Conservation (phyloP, 345 rosid species). For the Acer campestre region DNA sequence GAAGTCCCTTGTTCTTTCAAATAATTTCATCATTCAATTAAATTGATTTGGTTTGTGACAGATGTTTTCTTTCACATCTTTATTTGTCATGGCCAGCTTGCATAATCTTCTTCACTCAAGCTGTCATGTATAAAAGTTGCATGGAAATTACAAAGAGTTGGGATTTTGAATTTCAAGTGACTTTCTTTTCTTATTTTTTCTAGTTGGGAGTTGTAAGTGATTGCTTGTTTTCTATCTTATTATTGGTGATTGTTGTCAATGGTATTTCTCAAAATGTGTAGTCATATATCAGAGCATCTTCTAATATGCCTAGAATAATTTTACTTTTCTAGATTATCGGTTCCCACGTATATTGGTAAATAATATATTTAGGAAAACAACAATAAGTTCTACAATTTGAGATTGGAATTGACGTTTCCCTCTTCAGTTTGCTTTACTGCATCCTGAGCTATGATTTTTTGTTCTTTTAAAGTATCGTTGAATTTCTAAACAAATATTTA, state of each 20-base stretch:
- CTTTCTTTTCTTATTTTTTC: background rate
- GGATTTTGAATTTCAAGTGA: background rate
- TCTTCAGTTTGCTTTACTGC: background rate
- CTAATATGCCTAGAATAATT: background rate
- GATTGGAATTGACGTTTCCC: background rate
- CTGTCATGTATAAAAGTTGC: background rate
- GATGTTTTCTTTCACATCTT: background rate
- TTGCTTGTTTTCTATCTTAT: background rate
- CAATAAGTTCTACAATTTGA: background rate
- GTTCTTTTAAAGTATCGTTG: background rate
- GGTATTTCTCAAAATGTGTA: background rate
- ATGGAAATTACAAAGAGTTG: background rate
- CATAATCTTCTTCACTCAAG: background rate
- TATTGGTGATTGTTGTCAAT: background rate
- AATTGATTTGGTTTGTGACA: background rate
- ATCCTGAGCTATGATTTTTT: background rate
- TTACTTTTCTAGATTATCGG: background rate
- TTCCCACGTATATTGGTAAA: background rate
- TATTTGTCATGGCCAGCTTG: background rate
- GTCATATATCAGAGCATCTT: background rate
- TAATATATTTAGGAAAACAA: background rate
- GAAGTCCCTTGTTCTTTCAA: background rate
- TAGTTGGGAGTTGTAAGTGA: background rate
- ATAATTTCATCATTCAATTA: background rate
- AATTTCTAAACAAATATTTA: background rate